Base-by-base conservation (phyloP, 2,329 filamentous ascomycete genomes). In the Chaetomiaceae sp. region DNA sequence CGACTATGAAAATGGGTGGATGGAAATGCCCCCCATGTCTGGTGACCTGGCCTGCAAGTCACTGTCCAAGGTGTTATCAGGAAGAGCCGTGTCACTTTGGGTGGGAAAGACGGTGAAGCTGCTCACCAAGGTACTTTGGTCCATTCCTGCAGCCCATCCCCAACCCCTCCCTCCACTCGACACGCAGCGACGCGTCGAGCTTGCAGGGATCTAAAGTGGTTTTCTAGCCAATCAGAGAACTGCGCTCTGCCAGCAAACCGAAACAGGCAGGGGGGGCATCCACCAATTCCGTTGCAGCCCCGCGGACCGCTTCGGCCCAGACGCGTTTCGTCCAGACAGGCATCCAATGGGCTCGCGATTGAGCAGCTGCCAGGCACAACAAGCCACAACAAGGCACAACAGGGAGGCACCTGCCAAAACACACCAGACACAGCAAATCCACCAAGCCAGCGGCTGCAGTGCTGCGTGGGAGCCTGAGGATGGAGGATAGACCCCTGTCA, bases 161-260 rank as follows among this genome's bases (percentile, higher is more conserved):
- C n/a, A n/a, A n/a, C n/a, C 30, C 12, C 9, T 33, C 4, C 5
- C 17, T n/a, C 42, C 21, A 21, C 59, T 30, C 48, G 35, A 49
- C 33, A 31, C 20, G 42, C n/a, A 27, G 53, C 55, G 58, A 59
- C 60, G 58, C 58, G 61, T 45, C 38, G 20, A 8, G 12, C 2
- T 1, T 33, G 45, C 60, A 62, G 60, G 60, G 60, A 55, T 53
- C 19, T 59, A 53, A 62, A 63, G 60, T 62, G 60, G 31, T 23
- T 55, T 43, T 17, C 23, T 16, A 5, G 9, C 62, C 62, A 64
- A 64, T 64, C 39, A 50, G 51, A 46, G 3, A 17, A 9, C 34
- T 53, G 37, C 50, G 44, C 25, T 42, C 21, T 38, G 40, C 31
- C 54, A 52, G 50, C 49, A 48, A 46, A 45, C 31, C 27, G 44